A percentile compares a stretch with the other conserved stretches of the same genome.
phyloP scores from a whole-genome alignment of 2,329 filamentous ascomycete genomes.

The Shiraia sp. region DNA sequence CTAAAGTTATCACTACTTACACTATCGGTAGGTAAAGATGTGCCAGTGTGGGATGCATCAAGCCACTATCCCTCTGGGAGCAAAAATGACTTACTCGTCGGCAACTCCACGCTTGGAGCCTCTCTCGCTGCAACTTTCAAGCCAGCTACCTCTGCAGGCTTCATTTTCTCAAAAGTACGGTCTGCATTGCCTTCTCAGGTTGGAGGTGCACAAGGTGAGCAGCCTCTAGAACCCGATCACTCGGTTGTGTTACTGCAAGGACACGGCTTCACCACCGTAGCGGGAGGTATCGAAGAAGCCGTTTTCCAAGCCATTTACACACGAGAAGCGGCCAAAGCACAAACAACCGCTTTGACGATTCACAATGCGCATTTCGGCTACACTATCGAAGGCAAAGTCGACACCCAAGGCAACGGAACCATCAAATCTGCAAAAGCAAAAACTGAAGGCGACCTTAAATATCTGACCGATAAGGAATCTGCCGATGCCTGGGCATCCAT shows the following conservation, averaged over 20 bases:
- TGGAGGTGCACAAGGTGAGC: conserved; percentile 33
- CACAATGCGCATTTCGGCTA: conserved; percentile 40
- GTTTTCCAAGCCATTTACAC: conserved; percentile 53
- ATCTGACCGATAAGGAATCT: conserved; percentile 47
- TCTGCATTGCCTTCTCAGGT: conserved; percentile 42
- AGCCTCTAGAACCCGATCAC: conserved; percentile 39
- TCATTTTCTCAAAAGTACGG: conserved; percentile 44
- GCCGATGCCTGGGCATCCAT: conserved; percentile 48
- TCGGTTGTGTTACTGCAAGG: conserved; percentile 47
- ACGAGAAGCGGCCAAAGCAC: conserved; percentile 44
- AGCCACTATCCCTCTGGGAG: conserved; percentile 31
- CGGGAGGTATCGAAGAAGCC: conserved; percentile 48
- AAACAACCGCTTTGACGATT: conserved; percentile 44
- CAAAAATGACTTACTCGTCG: conserved; percentile 44
- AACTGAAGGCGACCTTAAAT: conserved; percentile 48
- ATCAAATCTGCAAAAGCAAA: conserved; percentile 48
- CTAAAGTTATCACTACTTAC: neutral
- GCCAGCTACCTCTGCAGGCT: conserved; percentile 42
- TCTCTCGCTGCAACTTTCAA: conserved; percentile 44
- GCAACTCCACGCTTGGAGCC: conserved; percentile 35
- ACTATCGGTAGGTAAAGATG: conserved; percentile 30
- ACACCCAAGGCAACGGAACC: conserved; percentile 44
- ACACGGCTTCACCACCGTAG: conserved; percentile 52
- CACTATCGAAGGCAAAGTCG: conserved; percentile 46
- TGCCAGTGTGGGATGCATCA: conserved; percentile 43